phyloP scores from a whole-genome alignment of 2,329 filamentous ascomycete genomes.

The Aspergillus jensenii region DNA sequence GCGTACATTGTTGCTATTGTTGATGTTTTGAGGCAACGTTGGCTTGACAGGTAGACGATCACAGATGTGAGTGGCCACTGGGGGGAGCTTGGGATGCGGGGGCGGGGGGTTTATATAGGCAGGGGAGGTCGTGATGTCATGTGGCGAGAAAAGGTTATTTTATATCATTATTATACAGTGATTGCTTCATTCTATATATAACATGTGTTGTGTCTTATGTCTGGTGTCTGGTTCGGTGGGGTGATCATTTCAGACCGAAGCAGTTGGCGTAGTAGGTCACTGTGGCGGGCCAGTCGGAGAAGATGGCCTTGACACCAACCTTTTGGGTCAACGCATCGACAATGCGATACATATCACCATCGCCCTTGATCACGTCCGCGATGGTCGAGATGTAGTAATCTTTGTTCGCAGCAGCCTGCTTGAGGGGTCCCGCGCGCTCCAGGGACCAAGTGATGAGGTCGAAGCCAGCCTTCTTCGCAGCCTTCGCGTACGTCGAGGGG shows the following conservation, averaged over 20 bases:
- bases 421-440: constrained; percentile 18
- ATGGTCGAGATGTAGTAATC: constrained; percentile 19
- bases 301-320: constrained; percentile 19
- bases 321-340: constrained; percentile 20
- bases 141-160: constrained; percentile 1
- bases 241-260: constrained; percentile 14
- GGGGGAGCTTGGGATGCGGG: background rate
- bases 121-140: constrained; percentile 7
- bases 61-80: background rate
- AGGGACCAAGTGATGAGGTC: constrained; percentile 21
- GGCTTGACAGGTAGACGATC: background rate
- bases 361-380: constrained; percentile 10
- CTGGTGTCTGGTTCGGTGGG: background rate
- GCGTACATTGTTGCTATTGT: constrained; percentile 1
- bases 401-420: constrained; percentile 13
- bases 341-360: constrained; percentile 23
- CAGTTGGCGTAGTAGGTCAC: constrained; percentile 22
- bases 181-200: constrained; percentile 1
- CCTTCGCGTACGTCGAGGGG: constrained; percentile 17
- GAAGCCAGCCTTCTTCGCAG: constrained; percentile 16
- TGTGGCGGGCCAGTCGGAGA: constrained; percentile 22
- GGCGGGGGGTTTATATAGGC: constrained; percentile 1
- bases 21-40: background rate
- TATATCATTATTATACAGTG: background rate
- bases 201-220: background rate